Evolutionary conservation across 2,329 filamentous ascomycete species (phyloP), one percentile per base, ranked within the genome.

Genomic region (Pyricularia sp.): DNA sequence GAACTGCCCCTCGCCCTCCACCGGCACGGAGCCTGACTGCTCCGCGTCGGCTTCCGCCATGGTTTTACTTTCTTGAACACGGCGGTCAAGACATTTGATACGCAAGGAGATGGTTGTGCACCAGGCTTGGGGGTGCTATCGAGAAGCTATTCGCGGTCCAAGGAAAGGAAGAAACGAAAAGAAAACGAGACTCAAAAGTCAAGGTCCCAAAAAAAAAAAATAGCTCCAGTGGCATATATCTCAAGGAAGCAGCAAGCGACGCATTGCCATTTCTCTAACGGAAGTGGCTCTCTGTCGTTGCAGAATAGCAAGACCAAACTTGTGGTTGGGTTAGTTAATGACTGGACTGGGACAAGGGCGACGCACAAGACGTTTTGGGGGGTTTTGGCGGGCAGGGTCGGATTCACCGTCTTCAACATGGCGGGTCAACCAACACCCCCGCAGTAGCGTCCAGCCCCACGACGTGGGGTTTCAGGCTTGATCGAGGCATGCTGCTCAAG

Each of bases 1-100:
- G 82, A 97, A 93, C 80, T 94, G 90, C 79, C 93, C 87, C 81
- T 93, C 92, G 79, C 88, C 90, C 80, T 94, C 90, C 79, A 92
- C 85, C 76, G 84, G 85, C 79, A 87, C 86, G 74, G 85, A 85
- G 76, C 86, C 85, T 79, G 25, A 26, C 36, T 58, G 66, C 25
- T 20, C 66, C 50, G 25, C 36, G 50, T 93, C 90, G 80, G 88
- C 86, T 81, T 91, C 81, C 74, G 82, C 81, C 84, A 86, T 86
- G 75, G 74, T 82, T 70, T 76, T 70, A 74, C 26, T 25, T 14
- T 65, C 42, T 63, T 68, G 67, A 64, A 64, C 50, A 36, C 61
- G 28, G 33, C 28, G 30, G 50, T 36, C 58, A 59, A 10, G 66
- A 33, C 33, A n/a, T 50, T 65, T 33, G 64, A 59, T 67, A 67